Base-by-base conservation (phyloP, 1,284 basidiomycete species). In the Jaminaea rosea region DNA sequence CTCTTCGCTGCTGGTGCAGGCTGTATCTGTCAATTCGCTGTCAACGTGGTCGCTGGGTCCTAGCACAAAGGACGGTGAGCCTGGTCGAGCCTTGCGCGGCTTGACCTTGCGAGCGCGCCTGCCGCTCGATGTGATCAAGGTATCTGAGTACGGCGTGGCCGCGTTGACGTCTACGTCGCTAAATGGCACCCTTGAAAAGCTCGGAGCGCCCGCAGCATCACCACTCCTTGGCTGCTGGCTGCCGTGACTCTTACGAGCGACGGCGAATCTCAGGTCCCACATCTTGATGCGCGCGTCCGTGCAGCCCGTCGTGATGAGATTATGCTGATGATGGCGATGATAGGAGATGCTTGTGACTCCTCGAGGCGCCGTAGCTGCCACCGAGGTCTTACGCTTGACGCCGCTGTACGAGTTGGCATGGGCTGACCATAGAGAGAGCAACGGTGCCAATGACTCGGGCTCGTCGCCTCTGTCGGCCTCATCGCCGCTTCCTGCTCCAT, bases 281-380 rank as follows among this genome's bases (percentile, higher is more conserved):
- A 65, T 52, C 41, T 70, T 68, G 53, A 73, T 52, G 29, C 60
- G 56, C 21, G 55, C 67, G 21, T 72, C 66, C 5, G 57, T 60
- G 17, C 66, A 69, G 8, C 66, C 60, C 1, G 59, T 58, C 24
- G 58, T 67, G 45, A 61, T 60, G n/a, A 72, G 48, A 44, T 55
- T 55, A 36, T 65, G 58, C 9, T 51, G 52, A 11, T 10, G 64
- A 59, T 42, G 58, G 51, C 1, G 59, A 53, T 4, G 51, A 47
- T 64, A 71, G 32, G 59, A 46, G 10, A 72, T 42, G 1, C 64
- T 58, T 10, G 67, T 71, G 32, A 72, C 59, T 26, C 65, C 67
- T 2, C 52, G 57, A 23, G 17, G 55, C 19, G 17, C n/a, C 37
- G 41, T 21, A 6, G 17, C 26, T 4, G 47, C 26, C 27, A 19